Base-by-base conservation (phyloP, 257 asterid genomes). In the Solanum virginianum region DNA sequence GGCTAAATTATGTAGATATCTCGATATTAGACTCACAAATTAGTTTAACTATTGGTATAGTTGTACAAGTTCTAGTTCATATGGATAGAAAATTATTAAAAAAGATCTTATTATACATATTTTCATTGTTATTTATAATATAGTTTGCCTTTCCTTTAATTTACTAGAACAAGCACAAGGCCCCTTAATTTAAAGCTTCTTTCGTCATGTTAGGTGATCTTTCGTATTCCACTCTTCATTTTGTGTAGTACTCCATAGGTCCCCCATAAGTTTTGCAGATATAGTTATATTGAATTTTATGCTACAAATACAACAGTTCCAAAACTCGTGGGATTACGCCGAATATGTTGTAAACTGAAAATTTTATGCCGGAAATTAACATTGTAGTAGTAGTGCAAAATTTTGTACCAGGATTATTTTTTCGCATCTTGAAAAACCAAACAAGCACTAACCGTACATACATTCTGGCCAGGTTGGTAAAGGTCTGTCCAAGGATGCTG, bases 401-500 rank as follows among this genome's bases (percentile, higher is more conserved):
- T 24, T 49, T 24, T 26, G 16, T 26, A 16, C 16, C 24, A 3
- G 47, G 18, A 77, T 8, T 77, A 26, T 8, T 77, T 51, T 26
- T 77, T 68, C 8, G 20, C 47, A 80, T 79, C 36, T 26, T 39
- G 9, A 55, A n/a, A 79, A 60, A 55, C 2, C 39, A 66, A 22
- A 70, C 54, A 36, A 54, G 55, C 60, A 26, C 49, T 10, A 20
- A 62, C 82, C 87, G 41, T 62, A 83, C 86, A 41, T 20, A 55
- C 84, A 20, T 18, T 77, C 79, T 89, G 88, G 22, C 53, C 93
- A 96, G 98, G 99, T 96, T 90, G 99, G 99, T 83, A 92, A 93
- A 90, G 99, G 99, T 66, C 74, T 96, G 80, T 92, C 98, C 14
- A 85, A 88, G 86, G 97, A 94, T 84, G 96, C 81, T 62, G 93